Evolutionary conservation across 75 land plant species (phyloP), one percentile per base, ranked within the genome.

Genomic region (Selaginella tamariscina): DNA sequence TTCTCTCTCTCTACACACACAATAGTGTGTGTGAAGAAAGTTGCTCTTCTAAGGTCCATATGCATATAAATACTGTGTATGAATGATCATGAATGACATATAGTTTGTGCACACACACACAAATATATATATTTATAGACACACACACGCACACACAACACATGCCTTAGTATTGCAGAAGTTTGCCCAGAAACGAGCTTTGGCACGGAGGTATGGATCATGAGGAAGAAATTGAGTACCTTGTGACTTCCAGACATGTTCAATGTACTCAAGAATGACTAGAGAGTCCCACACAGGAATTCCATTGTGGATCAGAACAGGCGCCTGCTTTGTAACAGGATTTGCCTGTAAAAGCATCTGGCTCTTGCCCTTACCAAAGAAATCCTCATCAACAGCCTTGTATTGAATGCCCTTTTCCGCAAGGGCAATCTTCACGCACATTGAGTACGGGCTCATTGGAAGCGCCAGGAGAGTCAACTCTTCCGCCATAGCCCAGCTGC

Each of bases 171-270:
- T n/a, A n/a, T n/a, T n/a, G n/a, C n/a, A n/a, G n/a, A n/a, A n/a
- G n/a, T n/a, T n/a, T n/a, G n/a, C n/a, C n/a, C n/a, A n/a, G n/a
- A n/a, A n/a, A n/a, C n/a, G n/a, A n/a, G n/a, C n/a, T n/a, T n/a
- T n/a, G n/a, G n/a, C n/a, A n/a, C n/a, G n/a, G n/a, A n/a, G n/a
- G n/a, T n/a, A n/a, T n/a, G n/a, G n/a, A n/a, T n/a, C n/a, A n/a
- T n/a, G n/a, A n/a, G n/a, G n/a, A n/a, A n/a, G n/a, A n/a, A n/a
- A n/a, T n/a, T n/a, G n/a, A n/a, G n/a, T n/a, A n/a, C n/a, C n/a
- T n/a, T n/a, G n/a, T n/a, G n/a, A n/a, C n/a, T n/a, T n/a, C 74
- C 73, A 76, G 11, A 69, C 57, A 20, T 76, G 73, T 2, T 76
- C 78, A 0, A 76, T 66, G 69, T 76, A 76, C 27, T 76, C 73